Base-by-base conservation (phyloP, 225 moss, liverwort and hornwort genomes). In the Pseudoscleropodium purum region DNA sequence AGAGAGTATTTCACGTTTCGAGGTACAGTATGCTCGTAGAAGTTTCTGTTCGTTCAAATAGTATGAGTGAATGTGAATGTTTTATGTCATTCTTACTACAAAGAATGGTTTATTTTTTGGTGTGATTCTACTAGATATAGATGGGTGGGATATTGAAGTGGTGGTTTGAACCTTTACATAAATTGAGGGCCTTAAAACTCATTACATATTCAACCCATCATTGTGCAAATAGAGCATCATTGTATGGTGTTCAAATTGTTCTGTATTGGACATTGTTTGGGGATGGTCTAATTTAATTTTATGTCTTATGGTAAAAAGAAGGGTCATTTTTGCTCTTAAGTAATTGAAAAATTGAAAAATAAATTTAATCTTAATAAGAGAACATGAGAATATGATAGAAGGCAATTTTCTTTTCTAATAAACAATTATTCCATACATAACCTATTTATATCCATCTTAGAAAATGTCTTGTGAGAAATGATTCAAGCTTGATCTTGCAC, bases 1-100 rank as follows among this genome's bases (percentile, higher is more conserved):
- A 94, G 91, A 85, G 92, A 85, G 74, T 87, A 64, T 93, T 93
- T 92, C 90, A 90, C 74, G 75, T 87, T 89, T 90, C 90, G 87
- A 94, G 92, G 94, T 92, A 94, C 47, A 47, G 47, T 47, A 47
- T 90, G 91, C 89, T 67, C 21, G 14, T 84, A 45, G 43, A 59
- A 63, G 76, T 70, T 69, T 45, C 62, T 79, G 56, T 66, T 23
- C 31, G 43, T 72, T 3, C 3, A 62, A 18, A 47, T 36, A 36
- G 31, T n/a, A 37, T 45, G 15, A 31, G 39, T 82, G 61, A 57
- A 75, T 68, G 25, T 67, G 66, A 19, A 37, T 65, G 33, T 34
- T 3, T 49, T 13, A 37, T 18, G 41, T 36, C 20, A 34, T 36
- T 80, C 73, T 25, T 79, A 5, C 9, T n/a, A 4, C n/a, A 57